Evolutionary conservation across 2,329 filamentous ascomycete species (phyloP), one percentile per base, ranked within the genome.

Genomic region (Fusarium pseudoanthophilum): DNA sequence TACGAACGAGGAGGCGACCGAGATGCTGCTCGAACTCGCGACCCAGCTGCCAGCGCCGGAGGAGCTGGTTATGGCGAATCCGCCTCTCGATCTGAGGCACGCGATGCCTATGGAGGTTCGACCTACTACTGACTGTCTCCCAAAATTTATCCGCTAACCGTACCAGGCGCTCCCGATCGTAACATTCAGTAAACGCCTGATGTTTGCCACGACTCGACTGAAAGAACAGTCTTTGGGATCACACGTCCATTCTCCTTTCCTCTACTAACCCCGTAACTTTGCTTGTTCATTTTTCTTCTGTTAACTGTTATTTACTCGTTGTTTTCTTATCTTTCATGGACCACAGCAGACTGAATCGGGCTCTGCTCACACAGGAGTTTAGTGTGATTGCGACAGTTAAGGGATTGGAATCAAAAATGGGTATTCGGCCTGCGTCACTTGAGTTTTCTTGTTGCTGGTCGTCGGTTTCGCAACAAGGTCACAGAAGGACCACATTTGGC

Each of bases 1-100:
- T 87, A 87, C 55, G 86, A 89, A 59, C 85, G 86, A 59, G 79
- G 78, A 59, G 78, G 78, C 58, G 83, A 85, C 30, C 84, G 84
- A 52, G 83, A 84, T 40, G 78, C 80, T 62, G 75, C 80, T 46
- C 83, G 84, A 64, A 77, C 82, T 37, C 83, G 84, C 40, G 84
- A 85, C 45, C 78, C 81, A 42, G 80, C 82, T 51, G 73, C 80
- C 40, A 79, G 79, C 40, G 80, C 78, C 39, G 81, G 79, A 55
- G 79, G 80, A 48, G 79, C 82, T 56, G 80, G 80, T 69, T 86
- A 85, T 69, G 77, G 80, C 73, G 84, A 85, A n/a, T 79, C 80
- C 53, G 79, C 82, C 56, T 79, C 84, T 62, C 83, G 85, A 65
- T 82, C 83, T 43, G 84, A 85, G 74, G 80, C 81, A 37, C 83